These are phyloP conservation scores for Boletus edulis DNA, from an alignment of 768 basidiomycete genomes.

Conservation along the genomic window DNA sequence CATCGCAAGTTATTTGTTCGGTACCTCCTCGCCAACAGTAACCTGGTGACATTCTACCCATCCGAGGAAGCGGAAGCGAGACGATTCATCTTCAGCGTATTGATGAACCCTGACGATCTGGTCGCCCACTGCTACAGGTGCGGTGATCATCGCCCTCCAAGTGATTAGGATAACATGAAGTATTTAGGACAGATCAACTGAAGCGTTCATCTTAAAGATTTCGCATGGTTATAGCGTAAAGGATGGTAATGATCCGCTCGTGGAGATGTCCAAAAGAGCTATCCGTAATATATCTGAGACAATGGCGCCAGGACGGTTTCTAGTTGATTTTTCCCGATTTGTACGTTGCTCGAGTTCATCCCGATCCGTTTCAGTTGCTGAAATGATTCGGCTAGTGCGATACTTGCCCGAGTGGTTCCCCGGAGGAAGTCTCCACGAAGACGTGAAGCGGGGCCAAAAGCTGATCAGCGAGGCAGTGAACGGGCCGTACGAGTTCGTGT, in stretches of 20 bases:
- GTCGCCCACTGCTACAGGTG: conserved; percentile 1
- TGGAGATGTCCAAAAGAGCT: conserved; percentile 25
- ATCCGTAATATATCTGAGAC: conserved; percentile 11
- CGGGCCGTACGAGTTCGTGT: conserved; percentile 1
- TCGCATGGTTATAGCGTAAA: conserved; percentile 36
- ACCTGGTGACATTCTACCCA: neutral
- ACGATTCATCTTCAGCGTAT: neutral
- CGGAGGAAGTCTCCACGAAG: conserved; percentile 10
- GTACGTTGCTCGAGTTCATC: neutral
- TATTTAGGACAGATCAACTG: conserved; percentile 29
- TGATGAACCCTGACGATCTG: neutral
- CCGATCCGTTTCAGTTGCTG: neutral
- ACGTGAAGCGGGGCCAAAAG: neutral
- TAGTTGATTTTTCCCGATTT: conserved; percentile 3
- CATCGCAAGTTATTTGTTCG: neutral
- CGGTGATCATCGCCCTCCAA: neutral
- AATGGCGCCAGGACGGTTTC: neutral
- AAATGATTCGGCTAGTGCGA: neutral
- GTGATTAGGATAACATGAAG: neutral
- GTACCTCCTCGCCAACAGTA: conserved; percentile 1
- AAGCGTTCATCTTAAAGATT: conserved; percentile 28
- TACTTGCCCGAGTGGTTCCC: conserved; percentile 17
- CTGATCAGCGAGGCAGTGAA: neutral
- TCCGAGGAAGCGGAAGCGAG: neutral
- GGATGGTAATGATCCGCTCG: conserved; percentile 31